Base-by-base conservation (phyloP, 2,329 filamentous ascomycete species). In the Myriosclerotinia duriaeana region DNA sequence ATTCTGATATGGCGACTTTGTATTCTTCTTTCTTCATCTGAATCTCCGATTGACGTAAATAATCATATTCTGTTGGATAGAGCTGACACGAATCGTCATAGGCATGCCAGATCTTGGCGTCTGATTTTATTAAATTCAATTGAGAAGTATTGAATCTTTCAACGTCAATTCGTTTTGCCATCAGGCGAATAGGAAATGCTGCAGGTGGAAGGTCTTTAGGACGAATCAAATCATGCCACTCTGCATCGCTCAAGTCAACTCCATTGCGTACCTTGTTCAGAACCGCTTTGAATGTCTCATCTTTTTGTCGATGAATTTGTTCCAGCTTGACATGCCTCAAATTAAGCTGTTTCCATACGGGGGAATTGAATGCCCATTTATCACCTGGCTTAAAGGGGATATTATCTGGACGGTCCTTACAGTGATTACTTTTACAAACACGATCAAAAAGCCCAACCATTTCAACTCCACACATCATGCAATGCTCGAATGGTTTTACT, bases 231-330 rank as follows among this genome's bases (percentile, higher is more conserved):
- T 66, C 61, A 15, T 64, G 22, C 74, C 74, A 75, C 26, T 74
- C 72, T 9, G 68, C 68, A 2, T 54, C 55, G 9, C 36, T 67
- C 2, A 74, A 36, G 0, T 22, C 11, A 17, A 62, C 17, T 2
- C 72, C 69, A 61, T 73, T 65, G 3, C 74, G 71, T 14, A 75
- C 70, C 50, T 75, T 74, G 38, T 73, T 72, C 15, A 75, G 54
- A 1, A 75, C 69, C 17, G 61, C 58, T 40, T 74, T 71, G 48
- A 75, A 74, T 17, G 22, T n/a, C 5, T 62, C 66, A 34, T 72
- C 71, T 30, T 72, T 74, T 53, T 75, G 72, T 1, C 74, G 72
- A 67, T 75, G 72, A 34, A 75, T 75, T 48, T 73, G 69, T 12
- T 73, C 68, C 4, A 75, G 65, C 15, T 70, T 70, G 38, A 75